Base-by-base conservation (phyloP, 306 rosid genomes). In the Quercus berberidifolia region DNA sequence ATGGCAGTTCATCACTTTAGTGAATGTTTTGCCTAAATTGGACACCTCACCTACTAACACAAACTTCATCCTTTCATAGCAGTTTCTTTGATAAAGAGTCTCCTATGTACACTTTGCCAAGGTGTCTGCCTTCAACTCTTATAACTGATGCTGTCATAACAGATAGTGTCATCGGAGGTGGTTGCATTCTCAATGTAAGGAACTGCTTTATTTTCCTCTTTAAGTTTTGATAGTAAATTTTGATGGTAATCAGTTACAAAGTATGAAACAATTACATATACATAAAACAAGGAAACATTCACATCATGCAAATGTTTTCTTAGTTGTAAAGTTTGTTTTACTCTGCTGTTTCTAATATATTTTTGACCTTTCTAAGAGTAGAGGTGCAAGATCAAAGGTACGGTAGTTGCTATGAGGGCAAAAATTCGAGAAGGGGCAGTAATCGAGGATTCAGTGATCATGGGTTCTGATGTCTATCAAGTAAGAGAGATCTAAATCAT, bases 101-200 rank as follows among this genome's bases (percentile, higher is more conserved):
- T 58, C 84, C 84, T 3, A 60, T 86, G 68, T 78, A 81, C 75
- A 86, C 89, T 30, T 35, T 77, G 68, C 76, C 83, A 38, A 83
- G 72, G 41, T n/a, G 74, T 65, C 77, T 86, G 78, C 89, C 87
- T 17, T 86, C 89, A n/a, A 79, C 80, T 35, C 74, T 52, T 23
- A 30, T 86, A 74, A 59, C 73, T 2, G 78, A 83, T 33, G 81
- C 85, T 33, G 35, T 54, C 5, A 77, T 86, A 25, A 80, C 62
- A 69, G 79, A 86, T 62, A 86, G 87, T 73, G 65, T 86, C 14
- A 58, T 86, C 41, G 89, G 89, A 51, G 89, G 77, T 8, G 87
- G 86, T 46, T 86, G 89, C 85, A 74, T 86, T 71, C 78, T 86
- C n/a, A 59, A 76, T 55, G 89, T 86, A 74, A 79, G 86, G 26